These are phyloP conservation scores for Aspergillus incahuasiensis DNA, from an alignment of 495 filamentous ascomycete genomes.

Conservation along the genomic window DNA sequence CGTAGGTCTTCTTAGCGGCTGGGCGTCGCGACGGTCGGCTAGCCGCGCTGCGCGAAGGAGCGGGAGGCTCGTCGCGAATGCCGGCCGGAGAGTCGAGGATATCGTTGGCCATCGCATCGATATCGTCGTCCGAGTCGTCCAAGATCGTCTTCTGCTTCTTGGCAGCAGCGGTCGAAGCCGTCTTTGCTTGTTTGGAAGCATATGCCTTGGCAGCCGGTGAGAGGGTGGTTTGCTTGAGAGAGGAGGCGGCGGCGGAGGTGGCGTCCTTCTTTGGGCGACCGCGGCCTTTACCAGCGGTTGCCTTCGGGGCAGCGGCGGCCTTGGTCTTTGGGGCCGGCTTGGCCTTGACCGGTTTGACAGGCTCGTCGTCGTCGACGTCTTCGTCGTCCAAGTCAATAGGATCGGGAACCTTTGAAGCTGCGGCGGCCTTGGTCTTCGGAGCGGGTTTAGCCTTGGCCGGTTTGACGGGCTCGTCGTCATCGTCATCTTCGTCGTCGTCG, in stretches of 20 bases:
- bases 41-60: conserved; percentile 33
- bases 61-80: conserved; percentile 29
- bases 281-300: conserved; percentile 37
- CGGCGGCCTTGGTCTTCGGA: not conserved
- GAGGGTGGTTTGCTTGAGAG: conserved; percentile 15
- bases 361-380: conserved; percentile 19
- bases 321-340: conserved; percentile 14
- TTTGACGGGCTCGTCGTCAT: conserved; percentile 25
- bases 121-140: conserved; percentile 45
- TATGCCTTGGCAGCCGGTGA: not conserved
- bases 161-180: conserved; percentile 6
- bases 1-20: conserved; percentile 51
- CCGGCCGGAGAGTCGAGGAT: conserved; percentile 49
- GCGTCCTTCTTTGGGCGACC: conserved; percentile 52
- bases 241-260: conserved; percentile 26
- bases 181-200: conserved; percentile 38
- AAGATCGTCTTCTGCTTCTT: conserved; percentile 35
- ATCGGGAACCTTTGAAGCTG: conserved; percentile 50
- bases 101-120: conserved; percentile 54
- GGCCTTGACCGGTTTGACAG: conserved; percentile 25
- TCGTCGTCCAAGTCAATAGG: conserved; percentile 50
- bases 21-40: conserved; percentile 51
- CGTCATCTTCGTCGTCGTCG: no score
- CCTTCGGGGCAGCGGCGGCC: conserved; percentile 3
- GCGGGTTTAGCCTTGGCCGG: conserved; percentile 24